Percentiles rank a stretch among this genome's conserved stretches.
Evolutionary conservation across 2,329 filamentous ascomycete genomes (phyloP).

Genomic region (Aspergillus puulaauensis): DNA sequence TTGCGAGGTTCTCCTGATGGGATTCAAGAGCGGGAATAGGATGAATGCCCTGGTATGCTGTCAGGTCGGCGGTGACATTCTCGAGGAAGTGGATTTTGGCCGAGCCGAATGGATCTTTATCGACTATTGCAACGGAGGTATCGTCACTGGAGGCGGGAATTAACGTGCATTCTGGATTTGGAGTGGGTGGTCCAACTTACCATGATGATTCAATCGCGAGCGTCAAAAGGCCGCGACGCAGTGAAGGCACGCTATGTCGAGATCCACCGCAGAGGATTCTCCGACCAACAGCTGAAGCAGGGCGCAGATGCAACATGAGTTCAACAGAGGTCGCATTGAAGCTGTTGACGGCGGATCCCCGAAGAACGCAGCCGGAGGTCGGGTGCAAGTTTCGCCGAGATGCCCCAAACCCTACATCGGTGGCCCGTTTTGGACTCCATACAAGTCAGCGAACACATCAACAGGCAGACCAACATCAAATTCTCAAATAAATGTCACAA

Average conservation of each 20-base stretch:
- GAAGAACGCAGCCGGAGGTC: neutral
- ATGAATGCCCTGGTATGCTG: slow-evolving; percentile 73
- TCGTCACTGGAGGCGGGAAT: slow-evolving; percentile 60
- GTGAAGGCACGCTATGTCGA: neutral
- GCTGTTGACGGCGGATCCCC: neutral
- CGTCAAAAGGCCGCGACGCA: slow-evolving; percentile 38
- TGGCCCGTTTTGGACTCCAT: no score
- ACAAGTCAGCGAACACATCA: no score
- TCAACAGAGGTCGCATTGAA: neutral
- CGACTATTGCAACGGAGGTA: slow-evolving; percentile 70
- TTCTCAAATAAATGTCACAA: no score
- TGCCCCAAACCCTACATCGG: neutral
- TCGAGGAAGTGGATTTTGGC: slow-evolving; percentile 73
- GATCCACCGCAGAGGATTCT: slow-evolving; percentile 14
- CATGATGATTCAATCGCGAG: slow-evolving; percentile 50
- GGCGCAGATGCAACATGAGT: slow-evolving; percentile 27
- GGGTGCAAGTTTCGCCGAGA: neutral
- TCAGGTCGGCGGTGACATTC: slow-evolving; percentile 78
- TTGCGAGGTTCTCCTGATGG: slow-evolving; percentile 70
- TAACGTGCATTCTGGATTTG: neutral
- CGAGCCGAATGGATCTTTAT: slow-evolving; percentile 78
- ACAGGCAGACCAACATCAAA: no score
- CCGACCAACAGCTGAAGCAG: slow-evolving; percentile 19
- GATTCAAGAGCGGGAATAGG: slow-evolving; percentile 72
- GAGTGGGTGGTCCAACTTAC: slow-evolving; percentile 21